phyloP scores from a whole-genome alignment of 2,329 filamentous ascomycete species.

The Dendryphion nanum region DNA sequence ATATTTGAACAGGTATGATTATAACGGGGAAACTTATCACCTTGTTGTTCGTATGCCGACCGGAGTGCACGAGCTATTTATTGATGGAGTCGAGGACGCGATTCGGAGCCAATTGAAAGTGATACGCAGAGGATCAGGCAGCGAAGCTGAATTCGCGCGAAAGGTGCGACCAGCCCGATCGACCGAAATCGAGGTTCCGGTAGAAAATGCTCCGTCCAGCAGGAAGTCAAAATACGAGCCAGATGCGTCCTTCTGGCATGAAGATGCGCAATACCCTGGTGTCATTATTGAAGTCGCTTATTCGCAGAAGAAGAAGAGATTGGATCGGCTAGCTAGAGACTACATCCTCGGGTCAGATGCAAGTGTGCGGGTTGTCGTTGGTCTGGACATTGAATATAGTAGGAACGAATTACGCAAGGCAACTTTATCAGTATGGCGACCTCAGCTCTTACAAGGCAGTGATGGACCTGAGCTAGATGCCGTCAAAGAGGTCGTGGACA shows the following conservation, averaged over 20 bases:
- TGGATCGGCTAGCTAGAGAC: conserved; percentile 14
- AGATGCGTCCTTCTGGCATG: conserved; percentile 18
- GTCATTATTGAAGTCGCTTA: conserved; percentile 21
- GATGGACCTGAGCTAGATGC: conserved; percentile 9
- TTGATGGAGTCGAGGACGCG: conserved; percentile 1
- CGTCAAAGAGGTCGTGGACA: conserved; percentile 10
- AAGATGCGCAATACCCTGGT: conserved; percentile 18
- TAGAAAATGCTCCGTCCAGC: background rate
- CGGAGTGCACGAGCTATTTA: conserved; percentile 2
- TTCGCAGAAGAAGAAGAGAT: conserved; percentile 13
- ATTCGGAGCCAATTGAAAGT: conserved; percentile 1
- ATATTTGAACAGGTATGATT: conserved; percentile 1
- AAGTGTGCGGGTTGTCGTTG: conserved; percentile 7
- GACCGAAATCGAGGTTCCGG: too few relatives aligned
- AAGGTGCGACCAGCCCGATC: background rate
- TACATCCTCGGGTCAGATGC: conserved; percentile 16
- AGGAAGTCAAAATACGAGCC: background rate
- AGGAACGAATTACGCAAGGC: conserved; percentile 12
- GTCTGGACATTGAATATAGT: conserved; percentile 16
- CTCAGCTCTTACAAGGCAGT: conserved; percentile 2
- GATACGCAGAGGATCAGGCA: conserved; percentile 7
- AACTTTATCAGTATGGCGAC: conserved; percentile 13
- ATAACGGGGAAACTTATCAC: conserved; percentile 1
- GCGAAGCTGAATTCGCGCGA: background rate
- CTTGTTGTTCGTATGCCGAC: conserved; percentile 3